Conservation (phyloP, 352 stramenopile genomes). For the Pythium folliculosum region DNA sequence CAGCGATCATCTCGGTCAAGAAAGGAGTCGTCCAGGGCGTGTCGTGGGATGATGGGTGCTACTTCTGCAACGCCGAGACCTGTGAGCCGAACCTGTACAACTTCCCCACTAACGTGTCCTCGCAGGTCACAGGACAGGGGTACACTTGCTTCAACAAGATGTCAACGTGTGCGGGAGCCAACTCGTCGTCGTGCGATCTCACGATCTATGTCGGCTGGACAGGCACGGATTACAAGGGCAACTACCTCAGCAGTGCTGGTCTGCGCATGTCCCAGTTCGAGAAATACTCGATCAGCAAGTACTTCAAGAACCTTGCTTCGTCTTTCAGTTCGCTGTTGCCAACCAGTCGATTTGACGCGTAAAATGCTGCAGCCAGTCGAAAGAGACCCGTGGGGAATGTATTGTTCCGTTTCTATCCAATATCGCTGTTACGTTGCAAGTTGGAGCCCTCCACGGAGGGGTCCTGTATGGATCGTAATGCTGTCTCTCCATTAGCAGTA, state of each 20-base stretch:
- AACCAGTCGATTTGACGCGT: constrained; percentile 46
- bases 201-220: constrained; percentile 84
- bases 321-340: constrained; percentile 55
- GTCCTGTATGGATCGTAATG: not conserved
- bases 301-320: constrained; percentile 63
- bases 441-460: not conserved
- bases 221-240: constrained; percentile 72
- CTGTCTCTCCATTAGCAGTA: constrained; percentile 31
- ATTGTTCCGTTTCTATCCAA: not conserved
- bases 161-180: constrained; percentile 39
- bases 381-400: not conserved
- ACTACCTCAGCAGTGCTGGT: constrained; percentile 76
- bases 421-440: not conserved
- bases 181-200: constrained; percentile 57
- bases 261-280: constrained; percentile 84
- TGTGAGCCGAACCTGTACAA: constrained; percentile 75
- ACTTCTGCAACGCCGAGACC: constrained; percentile 58
- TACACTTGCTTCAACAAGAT: constrained; percentile 66
- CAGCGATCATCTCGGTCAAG: constrained; percentile 80
- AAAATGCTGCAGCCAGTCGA: constrained; percentile 3
- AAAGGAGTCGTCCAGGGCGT: constrained; percentile 76
- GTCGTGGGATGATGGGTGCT: constrained; percentile 82
- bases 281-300: constrained; percentile 81
- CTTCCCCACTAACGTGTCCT: constrained; percentile 50
- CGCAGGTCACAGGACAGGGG: constrained; percentile 46